A percentile compares a stretch with the other conserved stretches of the same genome.
These are phyloP conservation scores for Xerocomus potaroensis DNA, from an alignment of 768 basidiomycete species.

Conservation along the genomic window DNA sequence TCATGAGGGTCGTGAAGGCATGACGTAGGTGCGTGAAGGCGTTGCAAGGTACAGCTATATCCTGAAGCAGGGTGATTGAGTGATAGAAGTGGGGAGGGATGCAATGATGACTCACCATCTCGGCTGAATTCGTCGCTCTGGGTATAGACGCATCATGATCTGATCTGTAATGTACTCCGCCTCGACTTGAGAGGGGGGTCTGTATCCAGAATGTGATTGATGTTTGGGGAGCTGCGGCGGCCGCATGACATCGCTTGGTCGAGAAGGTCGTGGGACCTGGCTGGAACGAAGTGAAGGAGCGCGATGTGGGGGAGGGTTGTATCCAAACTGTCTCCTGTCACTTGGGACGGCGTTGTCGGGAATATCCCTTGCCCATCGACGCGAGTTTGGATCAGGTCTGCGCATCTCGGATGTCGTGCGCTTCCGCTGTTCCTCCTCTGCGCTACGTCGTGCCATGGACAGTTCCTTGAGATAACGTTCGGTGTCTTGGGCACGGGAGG, in stretches of 20 bases:
- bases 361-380: constrained; percentile 15
- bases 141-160: constrained; percentile 33
- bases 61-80: constrained; percentile 9
- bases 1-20: constrained; percentile 9
- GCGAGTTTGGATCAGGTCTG: constrained; percentile 19
- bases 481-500: constrained; percentile 32
- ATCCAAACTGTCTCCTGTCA: constrained; percentile 2
- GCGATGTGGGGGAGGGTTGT: constrained; percentile 7
- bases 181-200: constrained; percentile 27
- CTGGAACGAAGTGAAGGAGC: background rate
- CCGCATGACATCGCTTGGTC: constrained; percentile 18
- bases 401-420: constrained; percentile 26
- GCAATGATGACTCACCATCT: constrained; percentile 23
- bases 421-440: constrained; percentile 30
- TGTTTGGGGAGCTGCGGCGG: constrained; percentile 15
- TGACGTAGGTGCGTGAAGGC: constrained; percentile 6
- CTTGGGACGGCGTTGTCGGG: constrained; percentile 4
- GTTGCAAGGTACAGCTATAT: constrained; percentile 13
- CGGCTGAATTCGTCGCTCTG: constrained; percentile 30
- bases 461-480: constrained; percentile 29
- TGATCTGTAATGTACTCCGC: constrained; percentile 32
- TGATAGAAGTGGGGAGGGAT: background rate
- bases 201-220: constrained; percentile 10
- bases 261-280: constrained; percentile 4
- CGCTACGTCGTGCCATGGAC: constrained; percentile 17